Base-by-base conservation (phyloP, 2,329 filamentous ascomycete genomes). In the Fusarium kyushuense region DNA sequence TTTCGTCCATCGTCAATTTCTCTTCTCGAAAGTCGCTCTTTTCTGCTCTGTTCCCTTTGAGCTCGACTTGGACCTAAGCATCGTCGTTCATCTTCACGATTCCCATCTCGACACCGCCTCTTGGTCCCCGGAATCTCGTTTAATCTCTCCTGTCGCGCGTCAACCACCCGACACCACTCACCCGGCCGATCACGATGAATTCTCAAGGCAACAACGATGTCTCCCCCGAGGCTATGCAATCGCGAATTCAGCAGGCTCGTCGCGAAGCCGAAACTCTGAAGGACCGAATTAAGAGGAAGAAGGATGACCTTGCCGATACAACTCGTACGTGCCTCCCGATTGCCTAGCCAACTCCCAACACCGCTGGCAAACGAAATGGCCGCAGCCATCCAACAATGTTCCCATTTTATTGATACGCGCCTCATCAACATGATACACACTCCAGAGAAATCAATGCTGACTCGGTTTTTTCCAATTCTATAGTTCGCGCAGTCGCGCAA, bases 251-350 rank as follows among this genome's bases (percentile, higher is more conserved):
- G 78, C 90, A 92, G 77, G 95, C 96, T 80, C 90, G 96, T 82
- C 93, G 96, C 85, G 96, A 99, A 87, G 96, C 96, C 76, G 96
- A 98, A 86, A 94, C 92, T 54, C 86, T 98, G 75, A 98, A 98
- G 87, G 95, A 98, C 81, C 91, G 93, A 82, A 98, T 98, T 89
- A 98, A 97, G 91, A 90, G 94, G 83, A 97, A 97, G 90, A 98
- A 98, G 92, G 96, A 99, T 88, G 96, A 98, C 84, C 89, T 99
- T 75, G 95, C 95, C 79, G 96, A 99, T 83, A 97, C 94, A 70
- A 96, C 94, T 78, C 91, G 96, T 99, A 90, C 89, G 95, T 87
- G 67, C 35, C 54, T 58, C 48, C 49, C 56, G 47, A 58, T 65
- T 56, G n/a, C 43, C 54, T 36, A 36, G n/a, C 40, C 29, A 41